Percentiles rank a stretch among this genome's conserved stretches.
Evolutionary conservation across 345 rosid genomes (phyloP).

Genomic region (Eucalyptus regnans): DNA sequence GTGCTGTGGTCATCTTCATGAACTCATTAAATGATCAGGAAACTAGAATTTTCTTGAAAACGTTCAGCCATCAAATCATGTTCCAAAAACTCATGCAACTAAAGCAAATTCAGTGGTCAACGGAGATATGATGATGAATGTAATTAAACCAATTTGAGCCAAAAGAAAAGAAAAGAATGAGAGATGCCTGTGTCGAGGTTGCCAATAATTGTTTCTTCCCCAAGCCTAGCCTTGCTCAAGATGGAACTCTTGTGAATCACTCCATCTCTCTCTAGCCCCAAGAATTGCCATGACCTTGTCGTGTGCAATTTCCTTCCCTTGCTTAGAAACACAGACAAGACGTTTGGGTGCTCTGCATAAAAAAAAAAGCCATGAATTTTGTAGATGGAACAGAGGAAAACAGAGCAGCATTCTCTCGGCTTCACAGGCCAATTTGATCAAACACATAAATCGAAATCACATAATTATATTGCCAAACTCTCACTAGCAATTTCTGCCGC

Average conservation of each 20-base stretch:
- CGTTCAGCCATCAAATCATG: neutral
- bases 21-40: neutral
- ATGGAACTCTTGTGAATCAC: neutral
- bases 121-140: neutral
- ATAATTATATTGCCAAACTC: neutral
- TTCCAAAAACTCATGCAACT: neutral
- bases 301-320: constrained; percentile 13
- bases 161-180: neutral
- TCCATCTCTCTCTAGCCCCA: constrained; percentile 10
- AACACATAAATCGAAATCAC: neutral
- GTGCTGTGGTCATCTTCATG: neutral
- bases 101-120: neutral
- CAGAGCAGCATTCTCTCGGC: neutral
- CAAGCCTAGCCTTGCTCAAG: constrained; percentile 20
- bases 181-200: constrained; percentile 23
- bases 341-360: constrained; percentile 13
- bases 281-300: constrained; percentile 19
- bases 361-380: neutral
- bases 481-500: constrained; percentile 50
- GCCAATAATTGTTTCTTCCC: constrained; percentile 21
- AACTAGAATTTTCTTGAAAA: neutral
- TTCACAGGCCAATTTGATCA: neutral
- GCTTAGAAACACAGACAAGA: constrained; percentile 14
- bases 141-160: neutral
- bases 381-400: neutral